Conservation (phyloP, 768 basidiomycete genomes). For the Boletellus emodensis region DNA sequence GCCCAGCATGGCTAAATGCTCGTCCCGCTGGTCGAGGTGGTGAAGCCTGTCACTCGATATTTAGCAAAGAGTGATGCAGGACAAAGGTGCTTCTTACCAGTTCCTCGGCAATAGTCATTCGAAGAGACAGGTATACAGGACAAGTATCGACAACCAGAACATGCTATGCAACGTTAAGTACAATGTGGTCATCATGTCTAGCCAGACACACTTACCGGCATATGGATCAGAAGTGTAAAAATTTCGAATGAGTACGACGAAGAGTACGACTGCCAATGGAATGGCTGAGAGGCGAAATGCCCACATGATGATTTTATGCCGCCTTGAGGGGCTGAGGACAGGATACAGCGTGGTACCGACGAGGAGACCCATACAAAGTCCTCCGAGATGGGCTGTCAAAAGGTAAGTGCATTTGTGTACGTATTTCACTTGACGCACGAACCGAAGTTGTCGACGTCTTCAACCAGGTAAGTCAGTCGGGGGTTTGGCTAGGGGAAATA, state of each 20-base stretch:
- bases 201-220: constrained; percentile 49
- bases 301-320: constrained; percentile 73
- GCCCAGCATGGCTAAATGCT: constrained; percentile 20
- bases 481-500: not conserved
- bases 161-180: constrained; percentile 45
- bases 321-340: constrained; percentile 74
- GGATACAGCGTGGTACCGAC: constrained; percentile 84
- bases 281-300: constrained; percentile 66
- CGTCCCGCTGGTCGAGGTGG: constrained; percentile 29
- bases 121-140: constrained; percentile 80
- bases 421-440: constrained; percentile 17
- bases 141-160: constrained; percentile 83
- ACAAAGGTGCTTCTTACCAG: constrained; percentile 21
- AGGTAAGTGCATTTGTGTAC: not conserved
- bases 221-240: constrained; percentile 89
- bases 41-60: constrained; percentile 18
- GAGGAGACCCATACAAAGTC: constrained; percentile 80
- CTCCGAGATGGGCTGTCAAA: constrained; percentile 76
- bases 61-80: not conserved
- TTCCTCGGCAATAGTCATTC: constrained; percentile 65
- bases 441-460: constrained; percentile 91
- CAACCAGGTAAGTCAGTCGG: constrained; percentile 16
- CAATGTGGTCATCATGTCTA: not conserved
- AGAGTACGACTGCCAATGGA: constrained; percentile 73
- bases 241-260: constrained; percentile 77